Evolutionary conservation across 108 stramenopile species (phyloP).

Genomic region (Cafeteria roenbergensis): DNA sequence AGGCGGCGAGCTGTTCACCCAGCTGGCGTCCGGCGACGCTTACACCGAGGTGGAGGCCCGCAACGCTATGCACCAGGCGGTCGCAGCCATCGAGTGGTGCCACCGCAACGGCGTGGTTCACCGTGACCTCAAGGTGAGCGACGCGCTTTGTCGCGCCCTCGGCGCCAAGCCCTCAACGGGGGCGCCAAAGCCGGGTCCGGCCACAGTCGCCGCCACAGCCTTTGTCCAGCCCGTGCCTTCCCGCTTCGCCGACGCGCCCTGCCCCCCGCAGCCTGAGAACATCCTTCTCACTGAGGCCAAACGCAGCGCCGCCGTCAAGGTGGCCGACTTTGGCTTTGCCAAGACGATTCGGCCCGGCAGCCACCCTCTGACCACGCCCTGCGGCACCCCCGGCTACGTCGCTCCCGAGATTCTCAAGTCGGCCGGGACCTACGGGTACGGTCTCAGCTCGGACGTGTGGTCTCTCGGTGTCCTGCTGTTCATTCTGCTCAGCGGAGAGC

Average conservation of each 20-base stretch:
- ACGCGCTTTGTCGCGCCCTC: no score
- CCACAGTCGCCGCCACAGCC: no score
- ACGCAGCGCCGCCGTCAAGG: constrained; percentile 77
- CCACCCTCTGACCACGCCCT: constrained; percentile 66
- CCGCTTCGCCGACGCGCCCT: no score
- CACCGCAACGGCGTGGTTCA: constrained; percentile 68
- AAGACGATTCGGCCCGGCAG: constrained; percentile 54
- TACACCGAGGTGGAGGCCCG: constrained; percentile 86
- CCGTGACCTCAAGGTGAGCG: constrained; percentile 56
- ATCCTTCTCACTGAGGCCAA: constrained; percentile 56
- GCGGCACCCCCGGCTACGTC: constrained; percentile 68
- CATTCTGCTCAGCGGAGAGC: constrained; percentile 76
- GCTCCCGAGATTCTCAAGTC: constrained; percentile 23
- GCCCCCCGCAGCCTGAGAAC: constrained; percentile 86
- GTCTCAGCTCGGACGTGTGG: constrained; percentile 72
- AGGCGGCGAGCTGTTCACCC: constrained; percentile 92
- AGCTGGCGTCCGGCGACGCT: constrained; percentile 70
- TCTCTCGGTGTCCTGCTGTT: constrained; percentile 81
- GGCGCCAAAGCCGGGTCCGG: no score
- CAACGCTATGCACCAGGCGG: constrained; percentile 52
- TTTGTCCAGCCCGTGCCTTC: no score
- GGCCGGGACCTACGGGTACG: constrained; percentile 22
- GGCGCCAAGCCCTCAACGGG: no score
- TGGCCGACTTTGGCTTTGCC: constrained; percentile 97
- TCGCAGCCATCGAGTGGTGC: constrained; percentile 63